Percentiles rank a stretch among this genome's conserved stretches.
Evolutionary conservation across 345 rosid genomes (phyloP).

Genomic region (Moringa oleifera): DNA sequence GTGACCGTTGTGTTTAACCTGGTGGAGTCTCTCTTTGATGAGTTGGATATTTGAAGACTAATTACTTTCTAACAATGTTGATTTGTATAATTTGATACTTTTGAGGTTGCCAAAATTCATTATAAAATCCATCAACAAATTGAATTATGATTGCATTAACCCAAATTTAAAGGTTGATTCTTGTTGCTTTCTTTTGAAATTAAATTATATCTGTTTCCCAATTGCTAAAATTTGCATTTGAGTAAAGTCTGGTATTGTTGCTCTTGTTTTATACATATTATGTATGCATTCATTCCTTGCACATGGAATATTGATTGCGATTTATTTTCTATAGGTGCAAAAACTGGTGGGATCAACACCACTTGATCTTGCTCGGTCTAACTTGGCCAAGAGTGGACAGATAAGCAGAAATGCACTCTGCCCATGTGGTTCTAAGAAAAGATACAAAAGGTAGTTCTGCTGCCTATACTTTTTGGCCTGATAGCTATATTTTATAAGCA

Average conservation of each 20-base stretch:
- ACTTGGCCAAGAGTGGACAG: conserved; percentile 84
- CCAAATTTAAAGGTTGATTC: too few relatives aligned
- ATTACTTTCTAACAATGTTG: too few relatives aligned
- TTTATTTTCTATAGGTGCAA: conserved; percentile 51
- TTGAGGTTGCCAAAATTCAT: too few relatives aligned
- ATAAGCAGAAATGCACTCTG: conserved; percentile 90
- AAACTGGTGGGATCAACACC: conserved; percentile 91
- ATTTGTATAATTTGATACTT: too few relatives aligned
- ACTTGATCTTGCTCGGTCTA: conserved; percentile 74
- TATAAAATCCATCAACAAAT: too few relatives aligned
- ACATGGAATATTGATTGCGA: neutral
- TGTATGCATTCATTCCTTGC: neutral
- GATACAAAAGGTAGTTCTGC: conserved; percentile 66
- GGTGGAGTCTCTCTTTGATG: too few relatives aligned
- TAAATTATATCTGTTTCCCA: too few relatives aligned
- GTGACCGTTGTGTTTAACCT: too few relatives aligned
- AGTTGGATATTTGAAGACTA: too few relatives aligned
- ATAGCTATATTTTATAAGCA: neutral
- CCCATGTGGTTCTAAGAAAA: conserved; percentile 95
- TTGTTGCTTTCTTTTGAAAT: too few relatives aligned
- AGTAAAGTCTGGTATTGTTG: neutral
- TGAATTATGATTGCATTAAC: too few relatives aligned
- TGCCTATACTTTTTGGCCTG: neutral
- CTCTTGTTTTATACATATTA: neutral
- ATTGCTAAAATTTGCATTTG: neutral